Base-by-base conservation (phyloP, 495 filamentous ascomycete genomes). In the Penicillium roqueforti region DNA sequence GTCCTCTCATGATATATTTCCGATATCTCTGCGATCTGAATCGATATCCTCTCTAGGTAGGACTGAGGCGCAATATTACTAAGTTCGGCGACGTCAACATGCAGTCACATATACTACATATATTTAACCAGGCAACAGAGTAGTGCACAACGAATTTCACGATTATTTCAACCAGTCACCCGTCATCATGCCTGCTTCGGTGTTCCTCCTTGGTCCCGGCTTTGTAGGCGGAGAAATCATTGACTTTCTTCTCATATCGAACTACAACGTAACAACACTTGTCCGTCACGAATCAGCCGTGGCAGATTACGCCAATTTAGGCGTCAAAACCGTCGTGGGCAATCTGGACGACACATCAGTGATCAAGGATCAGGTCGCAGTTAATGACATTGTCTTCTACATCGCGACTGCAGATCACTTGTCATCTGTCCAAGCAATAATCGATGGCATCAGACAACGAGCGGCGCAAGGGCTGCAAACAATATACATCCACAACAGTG, bases 401-500 rank as follows among this genome's bases (percentile, higher is more conserved):
- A 68, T 70, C 3, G 71, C 74, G 14, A 66, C 67, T 13, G 59
- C 62, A 13, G 70, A 76, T 48, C 60, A 76, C 31, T 44, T 73
- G 26, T 62, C 67, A 2, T 66, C 60, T 18, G 68, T 62, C 2
- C 43, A 66, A 46, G 68, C 71, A 8, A 55, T 74, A 3, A 36
- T 76, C 2, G 61, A 60, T 18, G 71, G 68, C n/a, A 51, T 73
- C 44, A 44, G 54, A 38, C 50, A 67, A 32, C 60, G 73, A 4
- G 64, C 60, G 5, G 45, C 59, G 3, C 56, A 52, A 20, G 66
- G 60, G 2, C 54, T 57, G 13, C 41, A 40, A 10, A 66, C 63
- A 5, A 72, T 69, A 50, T 74, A 62, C 60, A 74, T 76, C 49
- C 72, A 75, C 41, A 75, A 73, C 14, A 67, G 65, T 16, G 71